Percentiles rank a stretch among this genome's conserved stretches.
These are phyloP conservation scores for Solanum corneliomulleri DNA, from an alignment of 257 asterid species.

Conservation along the genomic window DNA sequence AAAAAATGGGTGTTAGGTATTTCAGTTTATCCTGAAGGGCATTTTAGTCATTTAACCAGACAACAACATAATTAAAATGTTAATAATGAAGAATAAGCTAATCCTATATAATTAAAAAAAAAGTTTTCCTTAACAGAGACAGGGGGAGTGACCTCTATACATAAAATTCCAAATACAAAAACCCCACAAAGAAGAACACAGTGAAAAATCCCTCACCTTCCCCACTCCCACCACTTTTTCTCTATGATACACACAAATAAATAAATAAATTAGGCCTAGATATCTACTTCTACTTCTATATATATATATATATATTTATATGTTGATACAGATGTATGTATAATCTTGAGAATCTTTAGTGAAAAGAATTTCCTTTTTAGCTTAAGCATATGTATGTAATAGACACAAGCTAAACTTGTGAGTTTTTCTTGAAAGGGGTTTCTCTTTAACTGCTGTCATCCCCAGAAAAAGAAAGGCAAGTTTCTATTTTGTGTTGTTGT, in stretches of 20 bases:
- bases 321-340: background rate
- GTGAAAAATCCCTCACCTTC: background rate
- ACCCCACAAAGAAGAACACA: background rate
- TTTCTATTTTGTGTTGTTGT: background rate
- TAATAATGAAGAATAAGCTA: conserved; percentile 4
- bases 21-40: background rate
- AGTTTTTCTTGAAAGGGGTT: background rate
- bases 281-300: background rate
- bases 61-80: conserved; percentile 1
- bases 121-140: conserved; percentile 29
- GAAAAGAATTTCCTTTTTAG: background rate
- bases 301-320: too few relatives aligned
- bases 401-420: background rate
- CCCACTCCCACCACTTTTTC: background rate
- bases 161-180: conserved; percentile 4
- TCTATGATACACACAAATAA: background rate
- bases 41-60: conserved; percentile 1
- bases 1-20: background rate
- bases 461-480: background rate
- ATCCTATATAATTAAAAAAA: background rate
- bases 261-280: background rate
- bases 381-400: background rate
- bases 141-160: conserved; percentile 18
- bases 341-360: background rate
- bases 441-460: background rate